Conservation (phyloP, 2,329 filamentous ascomycete species). For the Pseudogymnoascus sp. region DNA sequence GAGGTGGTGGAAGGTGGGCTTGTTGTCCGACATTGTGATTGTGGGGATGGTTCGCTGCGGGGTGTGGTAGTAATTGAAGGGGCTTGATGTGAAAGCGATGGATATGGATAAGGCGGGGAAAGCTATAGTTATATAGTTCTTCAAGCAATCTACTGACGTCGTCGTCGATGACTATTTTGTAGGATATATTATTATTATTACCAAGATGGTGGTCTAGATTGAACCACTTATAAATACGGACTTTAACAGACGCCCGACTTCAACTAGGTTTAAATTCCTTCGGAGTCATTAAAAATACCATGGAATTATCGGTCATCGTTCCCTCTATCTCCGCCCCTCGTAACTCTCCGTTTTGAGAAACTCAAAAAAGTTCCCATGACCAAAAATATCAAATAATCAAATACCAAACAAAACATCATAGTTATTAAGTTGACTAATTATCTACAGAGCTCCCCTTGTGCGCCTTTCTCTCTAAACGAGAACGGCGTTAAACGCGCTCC, state of each 20-base stretch:
- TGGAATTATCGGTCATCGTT: background rate
- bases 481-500: background rate
- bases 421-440: background rate
- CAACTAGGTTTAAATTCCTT: background rate
- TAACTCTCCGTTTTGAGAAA: background rate
- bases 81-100: background rate
- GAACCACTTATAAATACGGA: background rate
- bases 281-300: background rate
- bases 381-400: background rate
- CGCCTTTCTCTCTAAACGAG: background rate
- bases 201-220: background rate
- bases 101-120: background rate
- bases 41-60: background rate
- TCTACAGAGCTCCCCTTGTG: background rate
- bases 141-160: background rate
- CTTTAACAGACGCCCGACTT: background rate
- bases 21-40: background rate
- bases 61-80: background rate
- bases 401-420: background rate
- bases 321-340: background rate
- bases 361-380: background rate
- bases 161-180: background rate
- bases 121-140: background rate
- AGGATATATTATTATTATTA: background rate
- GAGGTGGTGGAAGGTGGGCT: slow-evolving; percentile 27